These are phyloP conservation scores for Basidiobolus meristosporus DNA, from an alignment of 371 early-diverging fungal genomes.

Conservation along the genomic window DNA sequence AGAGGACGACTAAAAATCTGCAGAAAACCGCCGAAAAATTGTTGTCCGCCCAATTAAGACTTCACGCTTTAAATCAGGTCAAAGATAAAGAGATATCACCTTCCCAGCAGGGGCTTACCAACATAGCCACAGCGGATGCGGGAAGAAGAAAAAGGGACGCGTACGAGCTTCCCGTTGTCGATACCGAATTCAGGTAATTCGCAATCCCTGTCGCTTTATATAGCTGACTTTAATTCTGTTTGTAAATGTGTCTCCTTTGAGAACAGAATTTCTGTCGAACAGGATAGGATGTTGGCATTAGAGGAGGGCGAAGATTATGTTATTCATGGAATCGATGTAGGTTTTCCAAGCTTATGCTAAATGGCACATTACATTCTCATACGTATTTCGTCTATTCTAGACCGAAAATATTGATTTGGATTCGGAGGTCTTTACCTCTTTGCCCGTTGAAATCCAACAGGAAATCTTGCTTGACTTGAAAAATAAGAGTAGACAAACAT, in stretches of 20 bases:
- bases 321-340: background rate
- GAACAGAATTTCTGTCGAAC: too few relatives aligned
- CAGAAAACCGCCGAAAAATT: conserved; percentile 69
- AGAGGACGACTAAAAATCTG: conserved; percentile 24
- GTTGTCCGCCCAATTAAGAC: conserved; percentile 51
- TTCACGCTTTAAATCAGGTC: conserved; percentile 23
- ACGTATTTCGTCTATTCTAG: conserved; percentile 6
- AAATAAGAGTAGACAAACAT: conserved; percentile 58
- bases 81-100: background rate
- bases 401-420: conserved; percentile 47
- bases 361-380: background rate
- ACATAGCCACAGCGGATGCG: conserved; percentile 1
- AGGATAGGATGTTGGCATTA: too few relatives aligned
- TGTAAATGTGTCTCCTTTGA: background rate
- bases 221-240: conserved; percentile 1
- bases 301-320: too few relatives aligned
- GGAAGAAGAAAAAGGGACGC: conserved; percentile 34
- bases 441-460: conserved; percentile 78
- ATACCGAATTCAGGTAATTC: conserved; percentile 6
- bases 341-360: too few relatives aligned
- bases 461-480: conserved; percentile 80
- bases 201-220: too few relatives aligned
- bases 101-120: background rate
- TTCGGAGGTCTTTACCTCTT: conserved; percentile 43
- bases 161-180: conserved; percentile 43